Evolutionary conservation across 495 filamentous ascomycete genomes (phyloP).

Genomic region (Penicillium tannophilum): DNA sequence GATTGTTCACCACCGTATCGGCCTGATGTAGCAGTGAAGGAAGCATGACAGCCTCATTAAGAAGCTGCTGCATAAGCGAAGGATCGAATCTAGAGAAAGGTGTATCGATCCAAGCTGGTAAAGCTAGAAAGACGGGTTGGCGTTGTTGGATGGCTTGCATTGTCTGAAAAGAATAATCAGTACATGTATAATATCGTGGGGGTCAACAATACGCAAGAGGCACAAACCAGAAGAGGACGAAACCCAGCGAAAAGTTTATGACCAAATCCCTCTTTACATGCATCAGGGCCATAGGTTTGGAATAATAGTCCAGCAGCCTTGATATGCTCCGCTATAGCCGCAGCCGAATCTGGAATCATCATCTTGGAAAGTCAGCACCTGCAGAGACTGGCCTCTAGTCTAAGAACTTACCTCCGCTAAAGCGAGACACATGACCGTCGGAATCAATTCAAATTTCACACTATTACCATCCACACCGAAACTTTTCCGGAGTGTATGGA

Average conservation of each 20-base stretch:
- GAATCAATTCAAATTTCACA: constrained; percentile 20
- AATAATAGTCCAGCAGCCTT: constrained; percentile 32
- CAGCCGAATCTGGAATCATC: constrained; percentile 27
- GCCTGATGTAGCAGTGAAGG: constrained; percentile 28
- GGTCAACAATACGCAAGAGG: background rate
- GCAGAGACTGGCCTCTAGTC: constrained; percentile 7
- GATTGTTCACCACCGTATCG: constrained; percentile 8
- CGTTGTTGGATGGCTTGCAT: background rate
- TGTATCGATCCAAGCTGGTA: constrained; percentile 25
- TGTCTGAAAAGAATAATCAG: background rate
- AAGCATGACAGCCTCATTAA: constrained; percentile 29
- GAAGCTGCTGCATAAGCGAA: constrained; percentile 33
- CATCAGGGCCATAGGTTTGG: constrained; percentile 26
- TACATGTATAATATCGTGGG: background rate
- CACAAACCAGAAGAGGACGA: constrained; percentile 33
- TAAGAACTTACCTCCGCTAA: background rate
- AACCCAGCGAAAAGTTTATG: constrained; percentile 41
- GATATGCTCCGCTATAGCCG: constrained; percentile 30
- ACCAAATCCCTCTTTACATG: constrained; percentile 24
- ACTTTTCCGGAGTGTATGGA: constrained; percentile 26
- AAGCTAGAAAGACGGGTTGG: constrained; percentile 19
- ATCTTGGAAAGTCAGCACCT: constrained; percentile 18
- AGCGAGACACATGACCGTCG: constrained; percentile 40
- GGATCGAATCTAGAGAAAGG: constrained; percentile 31
- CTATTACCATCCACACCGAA: constrained; percentile 18